Evolutionary conservation across 129 eudicot genomes (phyloP), one percentile per base, ranked within the genome.

Genomic region (Solidago caesia): DNA sequence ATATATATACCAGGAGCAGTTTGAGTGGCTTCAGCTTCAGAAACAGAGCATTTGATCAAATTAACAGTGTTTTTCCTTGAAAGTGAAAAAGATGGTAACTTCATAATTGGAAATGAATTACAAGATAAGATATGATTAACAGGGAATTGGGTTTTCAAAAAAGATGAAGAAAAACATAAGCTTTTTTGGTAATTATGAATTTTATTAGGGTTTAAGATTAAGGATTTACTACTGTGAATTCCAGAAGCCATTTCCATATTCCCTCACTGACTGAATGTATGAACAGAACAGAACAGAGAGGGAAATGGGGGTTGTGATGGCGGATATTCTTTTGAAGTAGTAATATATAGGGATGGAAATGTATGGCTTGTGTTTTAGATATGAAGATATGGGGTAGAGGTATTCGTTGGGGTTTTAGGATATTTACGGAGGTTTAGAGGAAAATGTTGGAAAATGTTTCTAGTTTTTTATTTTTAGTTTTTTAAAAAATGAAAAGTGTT

Each of bases 11-110:
- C 96, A 7, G 91, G 44, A 64, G 86, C 52, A 8, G 81, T 33
- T 66, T 81, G 83, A 56, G 93, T 76, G 26, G 82, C 57, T 39
- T 77, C 71, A 81, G 77, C 90, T 77, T 87, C 84, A 70, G 98
- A 86, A 75, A 88, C 92, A 8, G 96, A 89, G 87, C 98, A 92
- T 76, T 77, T 90, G 45, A 92, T 25, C 44, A 84, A 55, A 71
- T 51, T 76, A 33, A 77, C 16, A 71, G 84, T 83, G 89, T 6
- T 77, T 84, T 81, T 79, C 84, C 73, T 80, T 27, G 75, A 78
- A 75, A 33, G 59, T 7, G 70, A 62, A 64, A 41, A 51, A 0
- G 81, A 75, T 21, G 70, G 68, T 45, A 67, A 61, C 72, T 71
- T 51, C 69, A 52, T 27, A 57, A 73, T 7, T 68, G 51, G 74